phyloP scores from a whole-genome alignment of 129 eudicot genomes.

The Pseudognaphalium luteoalbum region DNA sequence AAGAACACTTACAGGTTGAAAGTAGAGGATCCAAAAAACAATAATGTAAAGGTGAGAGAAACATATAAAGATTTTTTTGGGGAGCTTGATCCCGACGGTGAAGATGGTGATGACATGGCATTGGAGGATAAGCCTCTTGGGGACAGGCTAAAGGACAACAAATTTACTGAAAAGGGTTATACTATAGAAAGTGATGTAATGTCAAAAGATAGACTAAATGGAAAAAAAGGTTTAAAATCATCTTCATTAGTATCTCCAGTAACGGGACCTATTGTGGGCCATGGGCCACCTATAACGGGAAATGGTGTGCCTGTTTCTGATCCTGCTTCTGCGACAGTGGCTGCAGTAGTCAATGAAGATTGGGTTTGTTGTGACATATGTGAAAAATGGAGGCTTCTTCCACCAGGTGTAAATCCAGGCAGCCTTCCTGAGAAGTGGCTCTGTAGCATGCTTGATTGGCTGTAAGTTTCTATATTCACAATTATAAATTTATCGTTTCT shows the following conservation, averaged over 20 bases:
- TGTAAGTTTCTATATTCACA: constrained; percentile 53
- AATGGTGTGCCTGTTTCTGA: constrained; percentile 47
- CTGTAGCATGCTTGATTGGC: constrained; percentile 93
- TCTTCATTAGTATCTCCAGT: constrained; percentile 39
- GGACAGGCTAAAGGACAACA: constrained; percentile 39
- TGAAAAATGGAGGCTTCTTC: constrained; percentile 89
- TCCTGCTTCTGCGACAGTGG: constrained; percentile 44
- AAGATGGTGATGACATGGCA: constrained; percentile 42
- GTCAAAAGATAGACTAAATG: constrained; percentile 44
- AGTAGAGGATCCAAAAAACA: constrained; percentile 41
- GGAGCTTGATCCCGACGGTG: constrained; percentile 70
- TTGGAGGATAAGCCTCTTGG: constrained; percentile 45
- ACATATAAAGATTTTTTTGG: constrained; percentile 84
- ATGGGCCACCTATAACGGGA: constrained; percentile 34
- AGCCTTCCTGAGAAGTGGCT: constrained; percentile 90
- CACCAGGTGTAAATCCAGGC: constrained; percentile 61
- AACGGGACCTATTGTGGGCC: constrained; percentile 34
- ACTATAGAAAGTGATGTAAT: constrained; percentile 25
- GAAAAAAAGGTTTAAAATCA: constrained; percentile 42
- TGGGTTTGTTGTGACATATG: constrained; percentile 96
- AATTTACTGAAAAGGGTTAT: constrained; percentile 39
- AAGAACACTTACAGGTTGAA: constrained; percentile 37
- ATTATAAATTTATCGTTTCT: neutral
- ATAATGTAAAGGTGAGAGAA: constrained; percentile 43
- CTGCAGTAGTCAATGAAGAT: constrained; percentile 61